Base-by-base conservation (phyloP, 768 basidiomycete species). In the Exidia glandulosa region DNA sequence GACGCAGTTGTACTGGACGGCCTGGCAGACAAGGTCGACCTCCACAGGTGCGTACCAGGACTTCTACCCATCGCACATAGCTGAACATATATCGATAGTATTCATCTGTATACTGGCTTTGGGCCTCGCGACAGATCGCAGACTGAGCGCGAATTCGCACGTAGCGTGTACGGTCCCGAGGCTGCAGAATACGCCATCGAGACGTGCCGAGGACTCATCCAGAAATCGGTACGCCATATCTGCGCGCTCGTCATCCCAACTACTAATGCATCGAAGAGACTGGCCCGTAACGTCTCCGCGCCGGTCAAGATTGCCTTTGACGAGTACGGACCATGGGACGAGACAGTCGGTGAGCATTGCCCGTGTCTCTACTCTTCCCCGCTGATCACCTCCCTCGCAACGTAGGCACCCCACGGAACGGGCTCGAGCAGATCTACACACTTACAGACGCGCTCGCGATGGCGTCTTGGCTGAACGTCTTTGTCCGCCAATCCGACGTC, bases 401-500 rank as follows among this genome's bases (percentile, higher is more conserved):
- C 27, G 19, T 25, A 54, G 50, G 50, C 25, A 54, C 50, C 12
- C 50, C 50, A 12, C 27, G 30, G 50, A 54, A 54, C 1, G 50
- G 50, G 27, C 1, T 54, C 0, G 50, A 54, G 50, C 50, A 54
- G 50, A 54, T 27, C 12, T 54, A 54, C 50, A 54, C 50, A 0
- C 50, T 54, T 0, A 54, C 50, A 23, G 50, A 54, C 50, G 50
- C 50, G 1, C 50, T 54, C 0, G 82, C 81, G 19, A 81, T 85
- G 56, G 80, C 79, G 2, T 73, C 80, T 9, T 85, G 82, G 81
- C 68, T 85, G 57, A 83, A 84, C 65, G 77, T 83, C 3, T 80
- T 85, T 61, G 76, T 84, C 5, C 74, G 82, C 19, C 80, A 85
- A 57, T 79, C 81, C 3, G 79, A 82, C 63, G 72, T 82, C 6